Base-by-base conservation (phyloP, 805 yeast genomes). In the Schizosaccharomyces octosporus region DNA sequence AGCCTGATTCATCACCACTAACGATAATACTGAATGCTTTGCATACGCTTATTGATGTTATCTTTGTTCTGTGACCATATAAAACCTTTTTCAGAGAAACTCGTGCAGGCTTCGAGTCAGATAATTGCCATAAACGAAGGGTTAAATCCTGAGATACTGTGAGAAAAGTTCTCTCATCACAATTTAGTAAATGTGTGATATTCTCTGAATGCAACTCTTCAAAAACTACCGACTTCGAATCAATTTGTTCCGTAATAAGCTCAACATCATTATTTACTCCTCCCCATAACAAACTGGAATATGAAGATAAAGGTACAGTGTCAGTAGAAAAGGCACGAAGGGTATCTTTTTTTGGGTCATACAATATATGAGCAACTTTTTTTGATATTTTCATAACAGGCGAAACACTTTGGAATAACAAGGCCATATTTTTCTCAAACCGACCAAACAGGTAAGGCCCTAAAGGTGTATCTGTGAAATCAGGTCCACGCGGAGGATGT, bases 11-110 rank as follows among this genome's bases (percentile, higher is more conserved):
- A 7, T 68, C 72, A 29, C 79, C 69, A 63, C 83, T 78, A 13
- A 83, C 63, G 9, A 83, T 72, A 2, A 77, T 68, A 61, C 82
- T 81, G 67, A 75, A 83, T 54, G 80, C 77, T 6, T 75, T 71
- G 31, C 82, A 77, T 41, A 75, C 74, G 48, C 72, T 71, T 31
- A 87, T 67, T n/a, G 74, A 73, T 17, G 66, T 71, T 3, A 85
- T 74, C 0, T 72, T 68, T 5, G 72, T 63, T 0, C 76, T 67
- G 70, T 85, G 94, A 0, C 87, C 87, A 61, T 87, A 70, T 60
- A 82, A 67, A 61, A 76, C 71, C 29, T 66, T 65, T 39, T 64
- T 63, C 48, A 63, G 63, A 24, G 61, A 63, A n/a, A 65, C 36
- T 15, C 62, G 63, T 62, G 63, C 62, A 9, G 62, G 32, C 48